Percentiles rank a stretch among this genome's conserved stretches.
phyloP scores from a whole-genome alignment of 2,329 filamentous ascomycete genomes.

The Emergomyces africanus region DNA sequence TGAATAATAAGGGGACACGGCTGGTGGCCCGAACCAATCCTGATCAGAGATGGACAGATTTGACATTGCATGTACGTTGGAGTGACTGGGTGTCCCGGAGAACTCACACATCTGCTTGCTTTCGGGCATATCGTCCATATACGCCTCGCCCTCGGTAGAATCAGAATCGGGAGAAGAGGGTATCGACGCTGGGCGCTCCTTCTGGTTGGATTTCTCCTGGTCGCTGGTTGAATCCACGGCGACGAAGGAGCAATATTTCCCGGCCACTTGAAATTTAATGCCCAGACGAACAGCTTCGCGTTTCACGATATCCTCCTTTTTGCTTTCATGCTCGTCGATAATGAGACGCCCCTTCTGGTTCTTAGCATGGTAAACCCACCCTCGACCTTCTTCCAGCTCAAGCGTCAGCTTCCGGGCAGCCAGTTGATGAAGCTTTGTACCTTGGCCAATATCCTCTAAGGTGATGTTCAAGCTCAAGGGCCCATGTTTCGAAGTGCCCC shows the following conservation, averaged over 20 bases:
- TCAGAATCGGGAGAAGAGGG: not conserved
- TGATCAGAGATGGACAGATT: not conserved
- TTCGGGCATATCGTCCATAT: too few species aligned
- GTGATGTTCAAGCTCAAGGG: constrained; percentile 54
- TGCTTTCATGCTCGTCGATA: constrained; percentile 36
- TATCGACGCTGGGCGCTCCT: not conserved
- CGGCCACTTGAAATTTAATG: constrained; percentile 51
- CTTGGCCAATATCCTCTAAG: constrained; percentile 37
- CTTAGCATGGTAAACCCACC: constrained; percentile 48
- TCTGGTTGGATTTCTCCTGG: constrained; percentile 27
- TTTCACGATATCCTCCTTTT: constrained; percentile 49
- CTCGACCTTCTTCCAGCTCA: constrained; percentile 57
- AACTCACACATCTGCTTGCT: too few species aligned
- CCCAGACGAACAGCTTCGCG: constrained; percentile 55
- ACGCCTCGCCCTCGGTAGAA: not conserved
- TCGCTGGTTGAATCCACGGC: constrained; percentile 27
- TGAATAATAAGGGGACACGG: not conserved
- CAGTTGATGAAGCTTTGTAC: constrained; percentile 54
- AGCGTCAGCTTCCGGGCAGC: constrained; percentile 54
- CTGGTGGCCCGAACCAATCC: not conserved
- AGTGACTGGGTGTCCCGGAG: not conserved
- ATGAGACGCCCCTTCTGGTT: constrained; percentile 33
- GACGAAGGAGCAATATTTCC: constrained; percentile 62
- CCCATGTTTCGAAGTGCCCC: constrained; percentile 43
- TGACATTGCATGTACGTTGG: not conserved